Evolutionary conservation across 2,329 filamentous ascomycete species (phyloP), one percentile per base, ranked within the genome.

Genomic region (Sarocladiaceae sp.): DNA sequence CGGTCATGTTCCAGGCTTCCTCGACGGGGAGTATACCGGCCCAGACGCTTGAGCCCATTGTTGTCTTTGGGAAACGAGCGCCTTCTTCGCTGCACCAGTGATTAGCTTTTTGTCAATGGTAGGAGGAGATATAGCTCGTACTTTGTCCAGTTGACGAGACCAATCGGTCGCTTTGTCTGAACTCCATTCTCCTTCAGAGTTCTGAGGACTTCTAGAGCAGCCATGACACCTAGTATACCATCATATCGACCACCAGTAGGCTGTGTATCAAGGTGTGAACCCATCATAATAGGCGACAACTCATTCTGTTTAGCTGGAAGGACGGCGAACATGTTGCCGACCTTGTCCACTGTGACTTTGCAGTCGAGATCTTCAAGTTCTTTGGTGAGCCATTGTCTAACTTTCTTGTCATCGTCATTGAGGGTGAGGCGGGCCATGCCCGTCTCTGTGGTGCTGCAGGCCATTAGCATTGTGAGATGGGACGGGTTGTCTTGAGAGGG

Each of bases 311-410:
- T 29, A 1, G 88, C 88, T 3, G 83, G 79, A 2, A 85, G 78
- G 3, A 89, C 74, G 1, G 88, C 87, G 63, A 93, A 94, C 55
- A 87, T 87, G 58, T 93, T 94, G 18, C 88, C 88, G 81, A 93
- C 91, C 23, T 80, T 73, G 63, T 94, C 89, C 1, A 90, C 67
- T 0, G 78, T 84, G 7, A 88, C 75, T 3, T 76, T 74, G 64
- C 88, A 93, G 10, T 84, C 86, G 0, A 91, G 70, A 0, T 70
- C 71, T 59, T 80, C 69, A 1, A 81, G 82, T 0, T 82, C 84
- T 17, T 82, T 65, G 0, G 84, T 76, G 57, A 94, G 91, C 88
- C 88, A 94, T 64, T 88, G 82, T 35, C 89, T 80, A 12, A 79
- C 87, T 59, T 79, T 68, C 62, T 85, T 88, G 64, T 93, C 89